phyloP scores from a whole-genome alignment of 306 rosid genomes.

The Prunus kanzakura region DNA sequence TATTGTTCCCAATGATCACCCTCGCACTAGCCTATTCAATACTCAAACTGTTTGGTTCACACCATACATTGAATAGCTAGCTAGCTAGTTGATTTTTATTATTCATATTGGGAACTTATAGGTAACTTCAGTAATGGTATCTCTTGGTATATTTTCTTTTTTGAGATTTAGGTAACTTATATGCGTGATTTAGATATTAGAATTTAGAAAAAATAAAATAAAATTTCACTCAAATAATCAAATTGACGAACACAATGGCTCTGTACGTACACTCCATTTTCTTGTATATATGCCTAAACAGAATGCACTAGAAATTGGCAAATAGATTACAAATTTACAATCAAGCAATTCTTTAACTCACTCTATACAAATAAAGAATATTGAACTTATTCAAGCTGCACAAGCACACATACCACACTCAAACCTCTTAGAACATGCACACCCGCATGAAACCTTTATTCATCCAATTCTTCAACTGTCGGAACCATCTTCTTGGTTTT shows the following conservation, averaged over 20 bases:
- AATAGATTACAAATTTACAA: conserved; percentile 1
- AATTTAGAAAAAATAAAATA: too few relatives aligned
- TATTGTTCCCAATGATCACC: neutral
- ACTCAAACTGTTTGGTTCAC: neutral
- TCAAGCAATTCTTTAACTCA: neutral
- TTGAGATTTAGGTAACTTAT: too few relatives aligned
- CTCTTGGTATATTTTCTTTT: too few relatives aligned
- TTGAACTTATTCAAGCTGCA: conserved; percentile 1
- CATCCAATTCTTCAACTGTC: conserved; percentile 12
- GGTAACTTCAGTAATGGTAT: too few relatives aligned
- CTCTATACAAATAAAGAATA: conserved; percentile 2
- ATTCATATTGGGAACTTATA: too few relatives aligned
- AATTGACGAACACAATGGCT: neutral
- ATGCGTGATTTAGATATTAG: too few relatives aligned
- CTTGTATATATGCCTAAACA: neutral
- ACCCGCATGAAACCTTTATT: neutral
- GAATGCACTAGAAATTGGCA: neutral
- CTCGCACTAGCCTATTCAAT: neutral
- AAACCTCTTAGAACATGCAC: conserved; percentile 9
- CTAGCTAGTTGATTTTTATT: too few relatives aligned
- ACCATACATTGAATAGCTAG: neutral
- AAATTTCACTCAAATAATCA: neutral
- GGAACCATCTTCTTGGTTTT: neutral
- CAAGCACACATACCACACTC: neutral
- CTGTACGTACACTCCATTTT: neutral